phyloP scores from a whole-genome alignment of 2,329 filamentous ascomycete genomes.

The Trichoderma sp. region DNA sequence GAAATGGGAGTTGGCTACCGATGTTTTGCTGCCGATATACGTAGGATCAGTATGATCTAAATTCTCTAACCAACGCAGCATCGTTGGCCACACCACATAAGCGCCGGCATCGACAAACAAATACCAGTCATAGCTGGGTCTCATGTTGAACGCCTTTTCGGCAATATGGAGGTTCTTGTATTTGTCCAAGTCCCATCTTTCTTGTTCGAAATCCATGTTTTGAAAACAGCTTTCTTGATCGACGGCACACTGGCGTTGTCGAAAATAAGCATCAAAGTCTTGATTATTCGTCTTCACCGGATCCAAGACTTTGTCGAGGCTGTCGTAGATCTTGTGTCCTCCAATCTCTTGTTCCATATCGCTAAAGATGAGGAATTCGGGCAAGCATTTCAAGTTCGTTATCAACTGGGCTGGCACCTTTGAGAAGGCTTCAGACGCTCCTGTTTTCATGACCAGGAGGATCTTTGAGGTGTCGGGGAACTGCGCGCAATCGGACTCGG shows the following conservation, averaged over 20 bases:
- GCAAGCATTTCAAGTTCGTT: slow-evolving; percentile 53
- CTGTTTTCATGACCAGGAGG: slow-evolving; percentile 59
- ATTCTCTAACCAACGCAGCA: slow-evolving; percentile 50
- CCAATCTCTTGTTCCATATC: slow-evolving; percentile 55
- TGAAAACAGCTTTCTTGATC: slow-evolving; percentile 50
- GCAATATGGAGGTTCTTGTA: slow-evolving; percentile 65
- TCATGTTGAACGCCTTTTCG: slow-evolving; percentile 53
- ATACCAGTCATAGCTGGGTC: slow-evolving; percentile 59
- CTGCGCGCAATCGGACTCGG: slow-evolving; percentile 38
- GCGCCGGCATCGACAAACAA: slow-evolving; percentile 62
- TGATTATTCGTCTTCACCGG: slow-evolving; percentile 47
- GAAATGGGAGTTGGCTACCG: slow-evolving; percentile 47
- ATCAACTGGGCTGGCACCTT: slow-evolving; percentile 57
- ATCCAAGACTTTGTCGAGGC: slow-evolving; percentile 47
- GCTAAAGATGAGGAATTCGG: slow-evolving; percentile 58
- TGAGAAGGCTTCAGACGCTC: slow-evolving; percentile 55
- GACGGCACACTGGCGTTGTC: slow-evolving; percentile 48
- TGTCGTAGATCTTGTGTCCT: slow-evolving; percentile 49
- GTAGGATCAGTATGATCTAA: slow-evolving; percentile 47
- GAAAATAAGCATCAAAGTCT: slow-evolving; percentile 54
- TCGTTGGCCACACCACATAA: slow-evolving; percentile 56
- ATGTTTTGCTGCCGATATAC: slow-evolving; percentile 54
- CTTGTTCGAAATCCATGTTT: slow-evolving; percentile 32
- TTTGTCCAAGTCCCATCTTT: slow-evolving; percentile 59
- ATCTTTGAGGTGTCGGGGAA: slow-evolving; percentile 51